These are phyloP conservation scores for Schizochytrium sp. DNA, from an alignment of 108 stramenopile species.

Conservation along the genomic window DNA sequence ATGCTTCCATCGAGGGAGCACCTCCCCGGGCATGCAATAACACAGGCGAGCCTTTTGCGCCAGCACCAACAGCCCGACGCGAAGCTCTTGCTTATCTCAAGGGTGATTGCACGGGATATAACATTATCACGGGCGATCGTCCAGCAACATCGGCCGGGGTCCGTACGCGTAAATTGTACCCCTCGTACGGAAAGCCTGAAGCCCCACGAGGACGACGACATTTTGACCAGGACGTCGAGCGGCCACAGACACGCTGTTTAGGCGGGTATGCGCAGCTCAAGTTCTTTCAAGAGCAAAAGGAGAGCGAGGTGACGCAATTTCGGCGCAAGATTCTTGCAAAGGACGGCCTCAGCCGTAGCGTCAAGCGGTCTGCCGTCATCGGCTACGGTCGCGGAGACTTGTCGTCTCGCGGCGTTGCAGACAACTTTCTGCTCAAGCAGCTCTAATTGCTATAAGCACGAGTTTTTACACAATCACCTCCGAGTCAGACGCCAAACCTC, in stretches of 20 bases:
- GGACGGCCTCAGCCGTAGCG: background rate
- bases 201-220: background rate
- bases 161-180: background rate
- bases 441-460: background rate
- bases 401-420: conserved; percentile 9
- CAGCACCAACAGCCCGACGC: background rate
- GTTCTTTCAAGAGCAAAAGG: background rate
- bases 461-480: too few relatives aligned
- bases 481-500: too few relatives aligned
- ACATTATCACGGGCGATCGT: background rate
- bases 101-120: background rate
- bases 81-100: background rate
- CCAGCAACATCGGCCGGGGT: background rate
- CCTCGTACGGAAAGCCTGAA: background rate
- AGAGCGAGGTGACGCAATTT: background rate
- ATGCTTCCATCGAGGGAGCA: background rate
- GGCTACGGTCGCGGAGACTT: conserved; percentile 3
- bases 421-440: background rate
- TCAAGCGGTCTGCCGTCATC: background rate
- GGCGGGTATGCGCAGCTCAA: background rate
- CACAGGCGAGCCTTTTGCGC: background rate
- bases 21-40: background rate
- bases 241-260: background rate
- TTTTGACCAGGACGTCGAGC: background rate
- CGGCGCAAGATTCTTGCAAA: background rate